Evolutionary conservation across 306 rosid species (phyloP), one percentile per base, ranked within the genome.

Genomic region (Mucuna pruriens): DNA sequence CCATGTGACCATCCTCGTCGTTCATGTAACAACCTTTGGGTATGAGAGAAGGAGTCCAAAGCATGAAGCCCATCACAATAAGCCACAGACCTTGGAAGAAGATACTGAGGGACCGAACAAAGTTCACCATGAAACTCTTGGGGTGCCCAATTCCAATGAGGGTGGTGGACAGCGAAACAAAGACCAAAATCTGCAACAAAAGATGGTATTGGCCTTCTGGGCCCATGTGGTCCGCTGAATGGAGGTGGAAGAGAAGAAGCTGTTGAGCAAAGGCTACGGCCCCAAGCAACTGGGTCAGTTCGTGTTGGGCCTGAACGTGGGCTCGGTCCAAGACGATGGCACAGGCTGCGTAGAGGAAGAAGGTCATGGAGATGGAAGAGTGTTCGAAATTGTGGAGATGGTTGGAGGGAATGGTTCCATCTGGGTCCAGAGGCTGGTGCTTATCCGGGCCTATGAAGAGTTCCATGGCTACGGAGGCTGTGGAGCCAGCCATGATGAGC

Each of bases 371-470:
- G 48, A 93, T 93, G 26, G 86, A 77, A 26, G 94, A 69, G 86
- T 93, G 98, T 31, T 93, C 98, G 69, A 93, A 89, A 78, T 89
- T 91, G 77, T 88, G 97, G 75, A 93, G 94, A 68, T 93, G 98
- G 86, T 86, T 60, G 62, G 97, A 79, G 36, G 98, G 97, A 46
- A 93, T 93, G 78, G 93, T 90, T 5, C 94, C 89, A 20, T 91
- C 98, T 0, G 81, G 52, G 82, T 91, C 93, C 0, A 94, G 65
- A 0, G 97, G 97, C 0, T 90, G 97, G 86, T 91, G 98, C 0
- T 77, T 80, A 0, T 76, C 76, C 0, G 94, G 98, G 58, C 88
- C 85, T 1, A 91, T 84, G 87, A 93, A 87, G 79, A 93, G 94
- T 85, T 90, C 98, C 96, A 91, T 88, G 74, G 95, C 79, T 1